A percentile compares a stretch with the other conserved stretches of the same genome.
Conservation (phyloP, 139 green algal species). For the Limnomonas spitsbergensis region DNA sequence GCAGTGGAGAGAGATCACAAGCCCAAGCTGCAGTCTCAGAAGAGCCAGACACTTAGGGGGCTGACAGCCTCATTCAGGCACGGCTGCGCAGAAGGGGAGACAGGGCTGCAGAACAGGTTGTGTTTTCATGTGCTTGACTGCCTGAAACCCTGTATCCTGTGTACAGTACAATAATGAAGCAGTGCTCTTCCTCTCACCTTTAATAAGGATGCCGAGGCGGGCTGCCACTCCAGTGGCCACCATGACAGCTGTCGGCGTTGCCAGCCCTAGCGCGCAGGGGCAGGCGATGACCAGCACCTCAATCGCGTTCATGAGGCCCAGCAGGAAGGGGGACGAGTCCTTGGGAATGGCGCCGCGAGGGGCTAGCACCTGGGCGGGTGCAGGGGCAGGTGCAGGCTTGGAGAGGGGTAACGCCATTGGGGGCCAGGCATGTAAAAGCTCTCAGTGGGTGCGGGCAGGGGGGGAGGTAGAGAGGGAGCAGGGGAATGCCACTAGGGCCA, state of each 20-base stretch:
- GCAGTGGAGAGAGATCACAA: too few species aligned
- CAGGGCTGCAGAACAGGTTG: too few species aligned
- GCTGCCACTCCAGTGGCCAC: conserved; percentile 85
- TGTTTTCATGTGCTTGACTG: too few species aligned
- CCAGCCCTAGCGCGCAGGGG: conserved; percentile 93
- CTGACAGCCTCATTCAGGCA: too few species aligned
- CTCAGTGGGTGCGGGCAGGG: background rate
- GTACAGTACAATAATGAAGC: too few species aligned
- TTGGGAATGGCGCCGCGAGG: conserved; percentile 72
- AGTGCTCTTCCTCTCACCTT: conserved; percentile 51
- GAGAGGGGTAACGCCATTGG: background rate
- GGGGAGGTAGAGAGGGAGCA: too few species aligned
- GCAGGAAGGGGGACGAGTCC: conserved; percentile 80
- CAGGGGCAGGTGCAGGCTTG: background rate
- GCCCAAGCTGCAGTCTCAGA: too few species aligned
- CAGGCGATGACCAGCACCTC: conserved; percentile 93
- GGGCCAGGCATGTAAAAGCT: background rate
- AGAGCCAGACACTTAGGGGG: too few species aligned
- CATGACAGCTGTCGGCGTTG: conserved; percentile 98
- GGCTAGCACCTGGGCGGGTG: conserved; percentile 9
- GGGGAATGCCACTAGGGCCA: too few species aligned
- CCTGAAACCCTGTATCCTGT: too few species aligned
- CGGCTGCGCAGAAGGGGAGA: too few species aligned
- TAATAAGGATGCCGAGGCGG: conserved; percentile 89
- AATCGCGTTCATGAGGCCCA: conserved; percentile 93